phyloP scores from a whole-genome alignment of 2,329 filamentous ascomycete genomes.

The Zymoseptoria pseudotritici region DNA sequence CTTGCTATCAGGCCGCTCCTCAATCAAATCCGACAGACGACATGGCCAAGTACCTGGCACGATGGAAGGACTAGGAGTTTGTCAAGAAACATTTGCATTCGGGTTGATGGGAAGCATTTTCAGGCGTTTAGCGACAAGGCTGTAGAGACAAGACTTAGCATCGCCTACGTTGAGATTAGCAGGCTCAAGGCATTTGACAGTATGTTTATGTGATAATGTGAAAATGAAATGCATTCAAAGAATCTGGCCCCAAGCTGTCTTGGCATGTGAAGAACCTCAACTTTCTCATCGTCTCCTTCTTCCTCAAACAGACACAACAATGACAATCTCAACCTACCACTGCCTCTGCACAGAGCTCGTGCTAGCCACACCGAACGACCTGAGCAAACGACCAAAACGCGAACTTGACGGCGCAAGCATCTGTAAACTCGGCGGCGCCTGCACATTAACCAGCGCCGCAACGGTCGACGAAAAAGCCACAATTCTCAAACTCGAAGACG shows the following conservation, averaged over 20 bases:
- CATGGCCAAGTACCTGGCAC: slow-evolving; percentile 50
- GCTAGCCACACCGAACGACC: slow-evolving; percentile 50
- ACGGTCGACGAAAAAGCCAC: slow-evolving; percentile 8
- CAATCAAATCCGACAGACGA: slow-evolving; percentile 45
- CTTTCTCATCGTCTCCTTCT: neutral
- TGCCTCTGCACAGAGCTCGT: slow-evolving; percentile 62
- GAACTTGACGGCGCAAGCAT: slow-evolving; percentile 49
- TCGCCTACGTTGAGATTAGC: neutral
- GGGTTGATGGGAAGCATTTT: neutral
- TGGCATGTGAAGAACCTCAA: neutral
- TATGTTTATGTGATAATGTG: slow-evolving; percentile 1
- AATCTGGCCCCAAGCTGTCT: neutral
- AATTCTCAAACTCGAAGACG: slow-evolving; percentile 39
- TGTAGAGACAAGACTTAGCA: neutral
- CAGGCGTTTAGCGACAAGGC: neutral
- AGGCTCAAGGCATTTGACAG: neutral
- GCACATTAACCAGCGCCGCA: slow-evolving; percentile 14
- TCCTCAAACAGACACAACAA: neutral
- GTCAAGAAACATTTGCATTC: neutral
- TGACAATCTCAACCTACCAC: slow-evolving; percentile 42
- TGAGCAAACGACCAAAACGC: slow-evolving; percentile 48
- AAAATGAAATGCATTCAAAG: neutral
- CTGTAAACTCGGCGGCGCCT: slow-evolving; percentile 40
- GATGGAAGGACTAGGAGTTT: slow-evolving; percentile 49
- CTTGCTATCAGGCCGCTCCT: slow-evolving; percentile 43